Conservation (phyloP, 352 stramenopile genomes). For the Globisporangium carolinianum region DNA sequence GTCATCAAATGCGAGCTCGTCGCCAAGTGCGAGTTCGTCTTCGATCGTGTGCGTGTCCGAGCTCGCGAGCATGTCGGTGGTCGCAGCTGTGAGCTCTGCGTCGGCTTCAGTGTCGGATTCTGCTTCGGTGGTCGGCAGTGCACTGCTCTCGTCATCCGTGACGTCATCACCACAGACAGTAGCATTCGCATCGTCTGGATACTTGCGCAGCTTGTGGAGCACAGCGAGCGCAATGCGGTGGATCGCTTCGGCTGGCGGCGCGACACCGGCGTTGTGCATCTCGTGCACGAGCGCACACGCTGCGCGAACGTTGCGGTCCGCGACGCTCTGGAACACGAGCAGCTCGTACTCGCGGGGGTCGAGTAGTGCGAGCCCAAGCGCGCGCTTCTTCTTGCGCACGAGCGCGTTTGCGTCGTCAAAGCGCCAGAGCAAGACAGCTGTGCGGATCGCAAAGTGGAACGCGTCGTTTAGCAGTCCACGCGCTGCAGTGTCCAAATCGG, state of each 20-base stretch:
- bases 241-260: slow-evolving; percentile 58
- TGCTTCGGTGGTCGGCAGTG: too few relatives aligned
- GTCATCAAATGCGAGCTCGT: slow-evolving; percentile 31
- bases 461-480: slow-evolving; percentile 38
- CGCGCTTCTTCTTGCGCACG: slow-evolving; percentile 43
- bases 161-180: background rate
- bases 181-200: slow-evolving; percentile 5
- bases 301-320: slow-evolving; percentile 33
- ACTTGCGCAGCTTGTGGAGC: slow-evolving; percentile 31
- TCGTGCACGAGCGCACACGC: slow-evolving; percentile 66
- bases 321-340: slow-evolving; percentile 58
- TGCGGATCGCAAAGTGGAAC: slow-evolving; percentile 51
- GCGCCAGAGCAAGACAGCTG: slow-evolving; percentile 53
- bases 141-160: slow-evolving; percentile 3
- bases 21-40: slow-evolving; percentile 29
- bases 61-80: slow-evolving; percentile 21
- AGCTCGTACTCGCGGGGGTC: slow-evolving; percentile 50
- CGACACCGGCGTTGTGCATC: slow-evolving; percentile 72
- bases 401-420: slow-evolving; percentile 45
- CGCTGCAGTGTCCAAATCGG: slow-evolving; percentile 12
- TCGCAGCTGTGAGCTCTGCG: slow-evolving; percentile 12
- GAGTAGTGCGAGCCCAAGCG: slow-evolving; percentile 22
- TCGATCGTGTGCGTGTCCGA: slow-evolving; percentile 44
- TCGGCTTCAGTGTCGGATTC: slow-evolving; percentile 16
- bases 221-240: slow-evolving; percentile 62